phyloP scores from a whole-genome alignment of 2,329 filamentous ascomycete genomes.

The Colletotrichum sp. region DNA sequence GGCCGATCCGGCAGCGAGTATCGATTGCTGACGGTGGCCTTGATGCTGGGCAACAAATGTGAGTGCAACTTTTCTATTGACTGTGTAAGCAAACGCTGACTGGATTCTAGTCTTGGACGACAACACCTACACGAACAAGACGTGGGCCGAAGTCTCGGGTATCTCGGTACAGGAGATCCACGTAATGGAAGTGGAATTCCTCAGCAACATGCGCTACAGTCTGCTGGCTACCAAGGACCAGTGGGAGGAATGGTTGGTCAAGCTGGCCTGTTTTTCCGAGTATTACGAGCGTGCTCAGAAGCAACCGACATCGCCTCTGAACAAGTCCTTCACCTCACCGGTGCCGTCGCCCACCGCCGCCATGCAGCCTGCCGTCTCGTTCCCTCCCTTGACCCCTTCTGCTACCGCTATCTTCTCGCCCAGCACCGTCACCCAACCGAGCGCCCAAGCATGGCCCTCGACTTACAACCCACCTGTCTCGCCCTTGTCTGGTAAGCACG shows the following conservation, averaged over 20 bases:
- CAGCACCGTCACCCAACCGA: conserved; percentile 29
- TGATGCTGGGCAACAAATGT: conserved; percentile 99
- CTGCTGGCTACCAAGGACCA: conserved; percentile 84
- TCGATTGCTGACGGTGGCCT: conserved; percentile 85
- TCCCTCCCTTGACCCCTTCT: conserved; percentile 37
- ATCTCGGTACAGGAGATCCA: conserved; percentile 96
- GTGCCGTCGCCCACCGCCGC: conserved; percentile 52
- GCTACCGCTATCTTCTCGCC: conserved; percentile 44
- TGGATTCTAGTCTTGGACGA: conserved; percentile 80
- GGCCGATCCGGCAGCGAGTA: conserved; percentile 95
- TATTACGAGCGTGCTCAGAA: conserved; percentile 77
- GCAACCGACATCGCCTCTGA: conserved; percentile 39
- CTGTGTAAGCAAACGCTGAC: background rate
- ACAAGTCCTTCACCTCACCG: conserved; percentile 47
- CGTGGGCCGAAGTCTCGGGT: conserved; percentile 96
- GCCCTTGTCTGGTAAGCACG: conserved; percentile 49
- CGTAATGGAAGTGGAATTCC: conserved; percentile 99
- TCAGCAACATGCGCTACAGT: conserved; percentile 98
- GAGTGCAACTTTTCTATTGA: conserved; percentile 32
- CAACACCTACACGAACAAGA: conserved; percentile 99
- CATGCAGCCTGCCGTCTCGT: conserved; percentile 31
- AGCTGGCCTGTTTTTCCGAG: conserved; percentile 80
- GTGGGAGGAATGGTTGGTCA: conserved; percentile 87
- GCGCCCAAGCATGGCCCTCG: conserved; percentile 42
- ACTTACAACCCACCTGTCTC: conserved; percentile 47